These are phyloP conservation scores for Citeromyces nyonsensis DNA, from an alignment of 805 yeast genomes.

Conservation along the genomic window DNA sequence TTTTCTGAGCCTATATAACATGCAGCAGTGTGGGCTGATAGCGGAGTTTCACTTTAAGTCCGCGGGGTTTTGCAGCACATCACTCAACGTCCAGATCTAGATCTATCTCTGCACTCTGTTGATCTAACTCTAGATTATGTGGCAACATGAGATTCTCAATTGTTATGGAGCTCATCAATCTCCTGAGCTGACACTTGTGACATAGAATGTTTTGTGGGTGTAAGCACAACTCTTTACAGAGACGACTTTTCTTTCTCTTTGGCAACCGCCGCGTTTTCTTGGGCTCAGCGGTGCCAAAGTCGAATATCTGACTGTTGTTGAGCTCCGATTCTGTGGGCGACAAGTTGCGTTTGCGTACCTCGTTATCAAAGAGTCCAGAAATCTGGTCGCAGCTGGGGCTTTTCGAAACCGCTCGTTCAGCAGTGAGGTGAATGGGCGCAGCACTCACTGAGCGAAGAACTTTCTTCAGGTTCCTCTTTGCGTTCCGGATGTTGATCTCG, in stretches of 20 bases:
- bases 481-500: conserved; percentile 31
- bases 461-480: conserved; percentile 22
- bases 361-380: not conserved
- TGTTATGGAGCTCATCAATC: too few relatives aligned
- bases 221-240: not conserved
- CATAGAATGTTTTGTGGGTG: not conserved
- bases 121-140: not conserved
- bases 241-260: conserved; percentile 1
- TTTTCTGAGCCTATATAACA: not conserved
- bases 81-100: not conserved
- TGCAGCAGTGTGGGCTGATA: not conserved
- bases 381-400: not conserved
- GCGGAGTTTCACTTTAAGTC: too few relatives aligned
- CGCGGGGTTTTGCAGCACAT: not conserved
- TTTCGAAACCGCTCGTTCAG: not conserved
- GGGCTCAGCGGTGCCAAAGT: not conserved
- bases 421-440: conserved; percentile 7
- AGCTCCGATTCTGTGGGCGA: not conserved
- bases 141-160: not conserved
- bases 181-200: not conserved
- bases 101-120: not conserved
- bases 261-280: not conserved
- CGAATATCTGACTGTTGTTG: not conserved
- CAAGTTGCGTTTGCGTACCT: not conserved
- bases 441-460: conserved; percentile 17